phyloP scores from a whole-genome alignment of 73 alveolate genomes.

The Paramecium bursaria region DNA sequence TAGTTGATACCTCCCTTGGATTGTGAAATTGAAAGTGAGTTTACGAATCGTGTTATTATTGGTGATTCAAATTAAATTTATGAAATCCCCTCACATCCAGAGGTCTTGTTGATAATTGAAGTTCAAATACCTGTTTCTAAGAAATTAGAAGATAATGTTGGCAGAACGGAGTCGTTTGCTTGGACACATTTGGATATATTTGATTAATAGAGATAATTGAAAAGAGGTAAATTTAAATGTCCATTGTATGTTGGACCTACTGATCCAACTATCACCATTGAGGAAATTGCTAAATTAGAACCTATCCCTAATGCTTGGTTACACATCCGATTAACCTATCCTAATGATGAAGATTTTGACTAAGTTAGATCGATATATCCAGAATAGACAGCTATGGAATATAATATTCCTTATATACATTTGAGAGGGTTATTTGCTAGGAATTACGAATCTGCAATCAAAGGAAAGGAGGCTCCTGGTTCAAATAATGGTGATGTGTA shows the following conservation, averaged over 20 bases:
- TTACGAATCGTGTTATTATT: slow-evolving; percentile 47
- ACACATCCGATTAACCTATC: slow-evolving; percentile 65
- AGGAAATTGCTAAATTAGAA: slow-evolving; percentile 63
- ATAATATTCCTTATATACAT: slow-evolving; percentile 66
- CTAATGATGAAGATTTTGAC: slow-evolving; percentile 71
- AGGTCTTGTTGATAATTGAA: slow-evolving; percentile 56
- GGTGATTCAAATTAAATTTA: slow-evolving; percentile 64
- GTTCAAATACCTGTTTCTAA: slow-evolving; percentile 56
- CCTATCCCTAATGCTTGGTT: slow-evolving; percentile 73
- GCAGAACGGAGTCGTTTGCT: slow-evolving; percentile 59
- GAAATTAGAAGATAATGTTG: slow-evolving; percentile 62
- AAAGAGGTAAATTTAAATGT: slow-evolving; percentile 71
- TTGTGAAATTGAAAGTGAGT: slow-evolving; percentile 67
- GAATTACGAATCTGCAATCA: slow-evolving; percentile 47
- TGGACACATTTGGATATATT: slow-evolving; percentile 70
- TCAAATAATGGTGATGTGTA: slow-evolving; percentile 34
- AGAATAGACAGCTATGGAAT: slow-evolving; percentile 68
- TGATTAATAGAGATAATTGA: slow-evolving; percentile 65
- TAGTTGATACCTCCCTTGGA: slow-evolving; percentile 62
- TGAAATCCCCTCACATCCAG: slow-evolving; percentile 70
- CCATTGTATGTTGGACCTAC: slow-evolving; percentile 69
- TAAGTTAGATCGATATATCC: slow-evolving; percentile 66
- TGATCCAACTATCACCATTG: slow-evolving; percentile 61
- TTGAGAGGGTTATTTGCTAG: slow-evolving; percentile 63
- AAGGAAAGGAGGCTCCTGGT: background rate